Evolutionary conservation across 805 yeast genomes (phyloP).

Genomic region (Candida jianshihensis): DNA sequence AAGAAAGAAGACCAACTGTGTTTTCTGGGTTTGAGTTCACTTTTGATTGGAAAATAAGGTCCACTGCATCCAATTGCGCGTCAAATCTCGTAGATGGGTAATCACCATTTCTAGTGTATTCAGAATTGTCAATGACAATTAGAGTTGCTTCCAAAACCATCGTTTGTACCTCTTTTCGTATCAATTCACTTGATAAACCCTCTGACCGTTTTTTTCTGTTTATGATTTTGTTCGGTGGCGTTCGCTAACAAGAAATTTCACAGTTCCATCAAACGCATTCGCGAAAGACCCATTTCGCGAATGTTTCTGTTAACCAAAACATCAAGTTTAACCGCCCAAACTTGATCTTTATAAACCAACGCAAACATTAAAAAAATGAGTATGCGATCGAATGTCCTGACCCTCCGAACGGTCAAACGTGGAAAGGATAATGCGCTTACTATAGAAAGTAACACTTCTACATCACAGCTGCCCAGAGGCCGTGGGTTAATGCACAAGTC

Average conservation of each 20-base stretch:
- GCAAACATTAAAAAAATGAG: too few relatives aligned
- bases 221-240: conserved; percentile 1
- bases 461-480: conserved; percentile 1
- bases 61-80: conserved; percentile 89
- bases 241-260: too few relatives aligned
- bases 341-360: too few relatives aligned
- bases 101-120: conserved; percentile 94
- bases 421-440: conserved; percentile 16
- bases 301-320: too few relatives aligned
- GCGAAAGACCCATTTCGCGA: too few relatives aligned
- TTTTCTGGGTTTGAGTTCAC: conserved; percentile 87
- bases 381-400: conserved; percentile 23
- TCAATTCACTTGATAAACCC: too few relatives aligned
- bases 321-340: too few relatives aligned
- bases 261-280: too few relatives aligned
- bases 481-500: not conserved
- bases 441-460: conserved; percentile 14
- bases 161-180: conserved; percentile 2
- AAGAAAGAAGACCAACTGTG: conserved; percentile 85
- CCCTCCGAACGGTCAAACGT: conserved; percentile 21
- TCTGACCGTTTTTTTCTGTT: too few relatives aligned
- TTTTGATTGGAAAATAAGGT: conserved; percentile 78
- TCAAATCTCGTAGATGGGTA: conserved; percentile 81
- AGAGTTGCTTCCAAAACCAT: conserved; percentile 97
- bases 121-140: conserved; percentile 93